Evolutionary conservation across 192 early-diverging fungal genomes (phyloP).

Genomic region (Coemansia nantahalensis): DNA sequence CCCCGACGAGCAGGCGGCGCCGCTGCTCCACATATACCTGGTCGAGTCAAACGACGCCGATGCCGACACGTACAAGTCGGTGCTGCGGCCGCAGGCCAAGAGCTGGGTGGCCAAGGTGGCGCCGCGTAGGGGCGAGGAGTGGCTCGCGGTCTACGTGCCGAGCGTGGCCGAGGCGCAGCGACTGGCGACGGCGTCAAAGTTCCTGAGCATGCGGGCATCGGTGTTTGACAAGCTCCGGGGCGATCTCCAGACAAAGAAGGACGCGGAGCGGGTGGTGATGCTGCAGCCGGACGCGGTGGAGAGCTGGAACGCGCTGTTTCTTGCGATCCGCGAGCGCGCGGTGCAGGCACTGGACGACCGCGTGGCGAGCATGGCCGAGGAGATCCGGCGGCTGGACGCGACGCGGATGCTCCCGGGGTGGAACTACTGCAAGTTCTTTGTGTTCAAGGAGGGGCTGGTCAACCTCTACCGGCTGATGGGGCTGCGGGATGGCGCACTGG

Average conservation of each 20-base stretch:
- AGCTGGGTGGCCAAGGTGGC: conserved; percentile 25
- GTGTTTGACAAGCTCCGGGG: conserved; percentile 84
- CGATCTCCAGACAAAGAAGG: conserved; percentile 67
- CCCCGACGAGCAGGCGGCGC: not conserved
- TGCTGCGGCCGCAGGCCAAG: conserved; percentile 37
- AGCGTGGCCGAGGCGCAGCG: conserved; percentile 55
- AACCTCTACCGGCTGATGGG: conserved; percentile 85
- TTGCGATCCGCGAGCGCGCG: conserved; percentile 57
- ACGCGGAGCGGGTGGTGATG: conserved; percentile 26
- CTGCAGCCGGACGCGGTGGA: conserved; percentile 23
- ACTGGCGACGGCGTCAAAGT: conserved; percentile 36
- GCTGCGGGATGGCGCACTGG: conserved; percentile 81
- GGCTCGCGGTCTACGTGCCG: conserved; percentile 80
- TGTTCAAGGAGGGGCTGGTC: conserved; percentile 89
- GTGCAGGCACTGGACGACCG: conserved; percentile 79
- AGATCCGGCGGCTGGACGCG: conserved; percentile 83
- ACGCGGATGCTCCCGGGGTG: conserved; percentile 95
- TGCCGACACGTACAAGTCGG: conserved; percentile 42
- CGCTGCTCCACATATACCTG: conserved; percentile 33
- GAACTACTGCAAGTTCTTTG: conserved; percentile 99
- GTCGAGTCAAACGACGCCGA: conserved; percentile 24
- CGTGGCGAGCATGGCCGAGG: conserved; percentile 49
- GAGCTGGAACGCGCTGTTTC: conserved; percentile 43
- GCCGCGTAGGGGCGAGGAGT: conserved; percentile 63
- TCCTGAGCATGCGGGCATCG: conserved; percentile 60